Base-by-base conservation (phyloP, 192 early-diverging fungal genomes). In the Coemansia sp. region DNA sequence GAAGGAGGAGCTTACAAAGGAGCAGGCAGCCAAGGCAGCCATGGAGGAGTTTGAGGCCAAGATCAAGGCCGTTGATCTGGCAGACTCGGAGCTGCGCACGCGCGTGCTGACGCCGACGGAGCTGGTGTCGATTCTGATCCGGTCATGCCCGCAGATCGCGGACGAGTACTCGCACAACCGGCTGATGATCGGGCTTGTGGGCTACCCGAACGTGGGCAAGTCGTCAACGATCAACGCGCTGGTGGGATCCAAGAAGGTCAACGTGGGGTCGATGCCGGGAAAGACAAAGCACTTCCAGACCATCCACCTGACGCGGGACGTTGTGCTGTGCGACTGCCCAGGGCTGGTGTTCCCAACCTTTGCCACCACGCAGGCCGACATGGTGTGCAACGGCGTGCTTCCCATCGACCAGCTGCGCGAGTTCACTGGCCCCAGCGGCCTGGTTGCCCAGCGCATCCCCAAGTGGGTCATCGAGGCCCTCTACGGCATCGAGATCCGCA, bases 241-340 rank as follows among this genome's bases (percentile, higher is more conserved):
- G 30, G 86, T 96, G 52, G 96, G 96, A 13, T 85, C 94, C 33
- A 96, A 96, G 66, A 83, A 87, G 45, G 97, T 99, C 28, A 92
- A 96, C 6, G 95, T 99, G 17, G 91, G 92, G 11, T 85, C 97
- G 29, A 99, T 96, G 20, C 97, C 97, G 20, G 97, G 97, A 64
- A 99, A 98, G 67, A 99, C 97, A 58, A 98, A 98, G 84, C 97
- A 99, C 74, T 99, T 99, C 83, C 97, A 99, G 83, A 98, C 97
- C 31, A 93, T 99, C 62, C 91, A 94, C 50, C 83, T 99, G 66
- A 91, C 92, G 2, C 84, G 88, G 54, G 70, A 80, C 29, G 75
- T 95, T 37, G 79, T 98, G 19, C 89, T 99, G 40, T 99, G 97
- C 74, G 97, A 99, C 82, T 99, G 97, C 82, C 97, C 97, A 47